Evolutionary conservation across 495 filamentous ascomycete species (phyloP).

Genomic region (Tuber magnatum): DNA sequence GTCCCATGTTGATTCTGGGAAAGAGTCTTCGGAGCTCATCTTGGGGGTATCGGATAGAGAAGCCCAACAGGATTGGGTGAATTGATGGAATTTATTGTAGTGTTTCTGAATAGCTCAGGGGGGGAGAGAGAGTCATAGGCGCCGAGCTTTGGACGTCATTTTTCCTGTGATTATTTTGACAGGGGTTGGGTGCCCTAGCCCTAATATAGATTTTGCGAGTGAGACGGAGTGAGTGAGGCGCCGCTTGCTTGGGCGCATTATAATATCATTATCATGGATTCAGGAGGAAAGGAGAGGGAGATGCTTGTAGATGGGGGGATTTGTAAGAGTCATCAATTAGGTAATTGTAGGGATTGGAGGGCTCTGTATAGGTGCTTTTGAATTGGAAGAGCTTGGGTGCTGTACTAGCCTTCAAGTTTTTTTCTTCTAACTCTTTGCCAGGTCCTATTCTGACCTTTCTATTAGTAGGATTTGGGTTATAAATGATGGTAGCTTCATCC

Average conservation of each 20-base stretch:
- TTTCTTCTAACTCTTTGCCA: no score
- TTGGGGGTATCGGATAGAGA: not conserved
- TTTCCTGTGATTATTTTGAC: not conserved
- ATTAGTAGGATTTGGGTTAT: no score
- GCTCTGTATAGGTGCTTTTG: not conserved
- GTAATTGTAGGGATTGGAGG: not conserved
- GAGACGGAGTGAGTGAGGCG: not conserved
- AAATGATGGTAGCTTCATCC: no score
- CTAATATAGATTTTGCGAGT: not conserved
- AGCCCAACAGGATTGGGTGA: not conserved
- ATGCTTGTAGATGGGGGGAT: not conserved
- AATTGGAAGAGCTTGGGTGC: no score
- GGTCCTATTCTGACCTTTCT: no score
- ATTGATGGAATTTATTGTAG: not conserved
- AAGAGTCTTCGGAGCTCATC: not conserved
- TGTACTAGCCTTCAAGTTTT: no score
- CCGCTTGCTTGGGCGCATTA: not conserved
- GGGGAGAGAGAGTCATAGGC: not conserved
- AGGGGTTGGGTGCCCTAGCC: not conserved
- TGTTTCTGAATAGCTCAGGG: not conserved
- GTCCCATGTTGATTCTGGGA: conserved; percentile 55
- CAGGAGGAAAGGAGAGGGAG: not conserved
- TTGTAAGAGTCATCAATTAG: not conserved
- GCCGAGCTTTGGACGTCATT: not conserved
- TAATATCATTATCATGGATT: no score